These are phyloP conservation scores for Cystobasidiaceae sp. DNA, from an alignment of 1,284 basidiomycete species.

Conservation along the genomic window DNA sequence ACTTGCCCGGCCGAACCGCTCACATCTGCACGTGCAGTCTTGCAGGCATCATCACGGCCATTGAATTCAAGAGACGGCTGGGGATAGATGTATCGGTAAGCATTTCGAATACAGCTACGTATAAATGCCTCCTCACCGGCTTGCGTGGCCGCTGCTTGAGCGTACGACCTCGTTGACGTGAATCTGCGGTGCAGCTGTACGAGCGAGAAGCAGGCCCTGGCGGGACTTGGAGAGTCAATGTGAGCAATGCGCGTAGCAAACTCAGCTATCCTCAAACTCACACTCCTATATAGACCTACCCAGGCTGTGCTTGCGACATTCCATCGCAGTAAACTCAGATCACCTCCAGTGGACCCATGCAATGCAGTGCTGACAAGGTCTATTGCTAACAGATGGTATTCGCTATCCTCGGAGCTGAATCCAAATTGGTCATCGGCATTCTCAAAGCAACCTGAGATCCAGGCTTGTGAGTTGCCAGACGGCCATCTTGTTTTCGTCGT, in stretches of 20 bases:
- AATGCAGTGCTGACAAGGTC: too few relatives aligned
- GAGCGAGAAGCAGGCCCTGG: slow-evolving; percentile 23
- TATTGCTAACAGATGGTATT: slow-evolving; percentile 50
- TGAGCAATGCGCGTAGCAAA: too few relatives aligned
- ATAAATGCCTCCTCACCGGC: too few relatives aligned
- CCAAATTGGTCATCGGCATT: slow-evolving; percentile 54
- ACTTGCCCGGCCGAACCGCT: neutral
- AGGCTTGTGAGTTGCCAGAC: slow-evolving; percentile 11
- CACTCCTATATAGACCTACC: slow-evolving; percentile 8
- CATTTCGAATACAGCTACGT: neutral
- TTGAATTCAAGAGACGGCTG: slow-evolving; percentile 31
- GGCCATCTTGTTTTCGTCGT: too few relatives aligned
- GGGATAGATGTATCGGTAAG: slow-evolving; percentile 17
- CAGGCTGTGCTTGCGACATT: slow-evolving; percentile 30
- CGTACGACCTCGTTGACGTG: too few relatives aligned
- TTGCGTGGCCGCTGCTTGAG: too few relatives aligned
- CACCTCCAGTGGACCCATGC: too few relatives aligned
- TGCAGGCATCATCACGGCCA: slow-evolving; percentile 29
- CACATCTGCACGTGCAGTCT: neutral
- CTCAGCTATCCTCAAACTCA: too few relatives aligned
- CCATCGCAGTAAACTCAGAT: slow-evolving; percentile 9
- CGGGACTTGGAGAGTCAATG: slow-evolving; percentile 33
- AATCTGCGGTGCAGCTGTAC: slow-evolving; percentile 18
- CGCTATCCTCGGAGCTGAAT: slow-evolving; percentile 56
- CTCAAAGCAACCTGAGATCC: slow-evolving; percentile 53